These are phyloP conservation scores for Taphrina populina DNA, from an alignment of 1,139 yeast genomes.

Conservation along the genomic window DNA sequence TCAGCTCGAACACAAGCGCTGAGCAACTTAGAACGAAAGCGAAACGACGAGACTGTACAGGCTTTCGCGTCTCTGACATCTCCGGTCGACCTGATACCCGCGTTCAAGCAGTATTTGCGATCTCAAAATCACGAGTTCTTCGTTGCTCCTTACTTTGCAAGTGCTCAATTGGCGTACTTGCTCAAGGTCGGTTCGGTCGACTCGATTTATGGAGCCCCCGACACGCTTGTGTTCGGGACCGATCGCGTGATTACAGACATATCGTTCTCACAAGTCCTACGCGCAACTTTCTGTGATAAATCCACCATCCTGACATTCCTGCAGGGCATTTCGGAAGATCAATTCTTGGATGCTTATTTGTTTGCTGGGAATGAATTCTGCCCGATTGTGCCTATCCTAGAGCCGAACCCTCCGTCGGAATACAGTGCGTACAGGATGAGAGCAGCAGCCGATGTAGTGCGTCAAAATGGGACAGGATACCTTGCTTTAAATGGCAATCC, in stretches of 20 bases:
- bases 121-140: conserved; percentile 62
- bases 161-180: conserved; percentile 77
- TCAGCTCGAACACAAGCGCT: conserved; percentile 45
- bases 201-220: conserved; percentile 65
- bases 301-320: conserved; percentile 16
- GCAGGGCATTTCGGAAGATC: conserved; percentile 33
- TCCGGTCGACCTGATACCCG: conserved; percentile 8
- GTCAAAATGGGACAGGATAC: conserved; percentile 51
- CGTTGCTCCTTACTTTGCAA: conserved; percentile 79
- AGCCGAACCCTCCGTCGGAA: conserved; percentile 44
- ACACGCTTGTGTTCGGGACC: conserved; percentile 66
- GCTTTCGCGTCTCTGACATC: conserved; percentile 10
- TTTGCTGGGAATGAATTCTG: conserved; percentile 78
- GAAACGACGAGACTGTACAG: conserved; percentile 45
- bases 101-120: conserved; percentile 45
- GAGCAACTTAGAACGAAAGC: conserved; percentile 45
- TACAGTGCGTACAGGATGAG: conserved; percentile 44
- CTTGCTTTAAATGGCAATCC: conserved; percentile 43
- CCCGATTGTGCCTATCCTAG: conserved; percentile 61
- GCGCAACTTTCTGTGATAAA: conserved; percentile 53
- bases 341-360: conserved; percentile 51
- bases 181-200: conserved; percentile 54
- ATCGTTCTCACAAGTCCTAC: conserved; percentile 51
- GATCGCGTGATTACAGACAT: conserved; percentile 54
- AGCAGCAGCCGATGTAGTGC: conserved; percentile 50